Evolutionary conservation across 2,329 filamentous ascomycete species (phyloP).

Genomic region (Lachnum nothofagi): DNA sequence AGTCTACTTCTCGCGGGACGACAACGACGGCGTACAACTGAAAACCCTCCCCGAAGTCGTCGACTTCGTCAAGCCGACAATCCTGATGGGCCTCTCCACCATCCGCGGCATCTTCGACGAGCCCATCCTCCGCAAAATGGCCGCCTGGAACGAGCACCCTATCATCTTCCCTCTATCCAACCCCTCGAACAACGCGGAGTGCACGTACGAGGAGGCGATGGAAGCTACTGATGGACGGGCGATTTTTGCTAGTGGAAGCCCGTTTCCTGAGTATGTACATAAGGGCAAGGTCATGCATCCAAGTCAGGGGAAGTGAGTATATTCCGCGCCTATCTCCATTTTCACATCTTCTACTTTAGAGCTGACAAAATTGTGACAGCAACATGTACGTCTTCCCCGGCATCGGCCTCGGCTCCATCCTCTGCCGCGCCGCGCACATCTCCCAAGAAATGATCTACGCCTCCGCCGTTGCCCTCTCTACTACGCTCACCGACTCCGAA

Average conservation of each 20-base stretch:
- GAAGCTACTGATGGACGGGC: slow-evolving; percentile 72
- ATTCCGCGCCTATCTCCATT: not conserved
- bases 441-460: slow-evolving; percentile 59
- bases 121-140: slow-evolving; percentile 69
- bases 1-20: slow-evolving; percentile 35
- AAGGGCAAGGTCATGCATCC: slow-evolving; percentile 46
- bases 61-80: slow-evolving; percentile 67
- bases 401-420: slow-evolving; percentile 73
- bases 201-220: slow-evolving; percentile 68
- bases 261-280: slow-evolving; percentile 66
- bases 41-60: slow-evolving; percentile 64
- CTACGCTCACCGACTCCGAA: slow-evolving; percentile 59
- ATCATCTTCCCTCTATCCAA: slow-evolving; percentile 79
- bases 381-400: slow-evolving; percentile 83
- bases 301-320: slow-evolving; percentile 42
- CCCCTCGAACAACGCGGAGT: slow-evolving; percentile 77
- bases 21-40: slow-evolving; percentile 38
- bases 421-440: slow-evolving; percentile 61
- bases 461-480: slow-evolving; percentile 67
- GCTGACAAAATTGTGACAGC: slow-evolving; percentile 52
- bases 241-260: slow-evolving; percentile 77
- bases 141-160: slow-evolving; percentile 62
- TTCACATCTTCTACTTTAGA: not conserved
- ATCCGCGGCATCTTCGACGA: slow-evolving; percentile 70
- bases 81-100: slow-evolving; percentile 79